Evolutionary conservation across 2,329 filamentous ascomycete genomes (phyloP).

Genomic region (Sporothrix curviconia): DNA sequence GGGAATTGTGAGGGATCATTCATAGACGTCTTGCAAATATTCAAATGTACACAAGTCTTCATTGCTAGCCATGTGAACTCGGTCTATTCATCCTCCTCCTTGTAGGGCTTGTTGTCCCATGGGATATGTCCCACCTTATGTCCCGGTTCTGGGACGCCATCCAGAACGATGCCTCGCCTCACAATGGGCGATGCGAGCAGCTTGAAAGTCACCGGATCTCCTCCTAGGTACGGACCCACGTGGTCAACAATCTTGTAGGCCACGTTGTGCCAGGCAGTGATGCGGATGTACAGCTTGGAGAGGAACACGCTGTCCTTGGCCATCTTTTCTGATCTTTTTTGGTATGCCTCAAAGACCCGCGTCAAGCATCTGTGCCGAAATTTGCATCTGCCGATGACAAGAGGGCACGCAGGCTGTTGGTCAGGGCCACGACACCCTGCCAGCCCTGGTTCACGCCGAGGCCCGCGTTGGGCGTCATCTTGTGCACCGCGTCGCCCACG

Average conservation of each 20-base stretch:
- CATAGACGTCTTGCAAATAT: no score
- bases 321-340: background rate
- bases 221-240: conserved; percentile 7
- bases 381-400: background rate
- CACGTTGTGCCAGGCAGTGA: conserved; percentile 8
- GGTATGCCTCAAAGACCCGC: conserved; percentile 5
- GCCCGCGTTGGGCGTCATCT: conserved; percentile 16
- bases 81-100: background rate
- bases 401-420: conserved; percentile 9
- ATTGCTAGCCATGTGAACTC: background rate
- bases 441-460: conserved; percentile 12
- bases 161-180: conserved; percentile 12
- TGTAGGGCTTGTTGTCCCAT: conserved; percentile 3
- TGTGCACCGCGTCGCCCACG: conserved; percentile 13
- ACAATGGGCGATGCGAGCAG: conserved; percentile 8
- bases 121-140: background rate
- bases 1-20: no score
- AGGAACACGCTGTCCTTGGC: background rate
- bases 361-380: background rate
- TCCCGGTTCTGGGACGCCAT: conserved; percentile 2
- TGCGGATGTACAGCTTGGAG: conserved; percentile 10
- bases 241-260: conserved; percentile 10
- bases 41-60: no score
- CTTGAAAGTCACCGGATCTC: background rate
- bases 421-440: conserved; percentile 13